Conservation (phyloP, 1,284 basidiomycete species). For the Pascua guehoae region DNA sequence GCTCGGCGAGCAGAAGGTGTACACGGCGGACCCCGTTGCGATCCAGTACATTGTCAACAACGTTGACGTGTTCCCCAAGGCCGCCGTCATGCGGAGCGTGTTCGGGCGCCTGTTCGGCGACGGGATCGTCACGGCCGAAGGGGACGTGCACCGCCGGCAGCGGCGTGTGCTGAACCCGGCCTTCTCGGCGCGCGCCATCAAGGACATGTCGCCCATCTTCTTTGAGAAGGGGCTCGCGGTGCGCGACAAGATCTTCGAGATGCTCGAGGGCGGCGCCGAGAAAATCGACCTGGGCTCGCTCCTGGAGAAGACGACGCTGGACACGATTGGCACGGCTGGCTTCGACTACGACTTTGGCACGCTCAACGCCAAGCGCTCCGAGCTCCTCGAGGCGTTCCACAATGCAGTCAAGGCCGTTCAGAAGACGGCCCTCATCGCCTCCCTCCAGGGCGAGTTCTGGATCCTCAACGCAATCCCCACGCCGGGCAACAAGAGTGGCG, state of each 20-base stretch:
- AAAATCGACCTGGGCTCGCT: constrained; percentile 10
- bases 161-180: constrained; percentile 51
- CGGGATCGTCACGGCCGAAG: constrained; percentile 42
- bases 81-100: neutral
- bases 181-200: constrained; percentile 26
- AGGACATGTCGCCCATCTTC: constrained; percentile 58
- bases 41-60: neutral
- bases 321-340: constrained; percentile 64
- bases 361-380: constrained; percentile 27
- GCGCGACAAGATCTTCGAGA: constrained; percentile 53
- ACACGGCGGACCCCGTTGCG: neutral
- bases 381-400: constrained; percentile 49
- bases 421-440: constrained; percentile 47
- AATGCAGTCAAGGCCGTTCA: neutral
- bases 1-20: neutral
- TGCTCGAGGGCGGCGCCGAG: constrained; percentile 55
- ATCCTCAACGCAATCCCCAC: too few species aligned
- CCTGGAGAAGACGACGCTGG: constrained; percentile 57
- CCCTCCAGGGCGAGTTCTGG: too few species aligned
- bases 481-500: too few species aligned
- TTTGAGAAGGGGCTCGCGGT: constrained; percentile 55
- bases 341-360: constrained; percentile 59
- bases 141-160: constrained; percentile 56
- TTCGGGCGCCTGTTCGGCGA: constrained; percentile 1
- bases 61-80: neutral